phyloP scores from a whole-genome alignment of 225 moss, liverwort and hornwort genomes.

The Polytrichum formosum region DNA sequence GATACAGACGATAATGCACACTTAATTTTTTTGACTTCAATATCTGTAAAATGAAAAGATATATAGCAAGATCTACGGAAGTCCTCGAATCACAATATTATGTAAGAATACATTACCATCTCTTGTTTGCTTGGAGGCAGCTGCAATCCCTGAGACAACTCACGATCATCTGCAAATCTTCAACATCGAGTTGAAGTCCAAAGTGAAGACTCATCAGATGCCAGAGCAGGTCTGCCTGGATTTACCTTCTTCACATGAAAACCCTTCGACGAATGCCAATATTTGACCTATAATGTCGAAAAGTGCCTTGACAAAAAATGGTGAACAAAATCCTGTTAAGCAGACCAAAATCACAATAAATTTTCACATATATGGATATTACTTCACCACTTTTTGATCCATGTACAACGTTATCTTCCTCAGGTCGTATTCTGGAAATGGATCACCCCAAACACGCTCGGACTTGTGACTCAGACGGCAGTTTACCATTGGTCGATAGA shows the following conservation, averaged over 20 bases:
- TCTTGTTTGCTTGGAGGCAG: slow-evolving; percentile 32
- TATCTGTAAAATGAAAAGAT: too few relatives aligned
- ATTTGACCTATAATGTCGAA: too few relatives aligned
- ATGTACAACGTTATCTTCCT: background rate
- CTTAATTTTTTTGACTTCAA: background rate
- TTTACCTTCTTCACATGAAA: too few relatives aligned
- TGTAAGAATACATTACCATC: too few relatives aligned
- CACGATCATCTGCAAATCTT: slow-evolving; percentile 99
- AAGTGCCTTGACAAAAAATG: too few relatives aligned
- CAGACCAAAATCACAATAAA: background rate
- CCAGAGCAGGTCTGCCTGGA: slow-evolving; percentile 79
- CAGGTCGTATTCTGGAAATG: slow-evolving; percentile 99
- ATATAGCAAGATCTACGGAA: too few relatives aligned
- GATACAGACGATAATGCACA: background rate
- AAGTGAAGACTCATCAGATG: slow-evolving; percentile 97
- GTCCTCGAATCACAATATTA: too few relatives aligned
- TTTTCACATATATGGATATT: too few relatives aligned
- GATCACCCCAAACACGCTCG: slow-evolving; percentile 88
- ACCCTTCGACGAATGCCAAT: background rate
- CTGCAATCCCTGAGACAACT: slow-evolving; percentile 79
- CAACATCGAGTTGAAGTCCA: slow-evolving; percentile 91
- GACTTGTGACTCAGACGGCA: slow-evolving; percentile 87
- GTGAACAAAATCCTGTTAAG: background rate
- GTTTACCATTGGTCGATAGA: slow-evolving; percentile 97
- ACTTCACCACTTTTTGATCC: background rate